phyloP scores from a whole-genome alignment of 2,329 filamentous ascomycete species.

The Apiospora hydei region DNA sequence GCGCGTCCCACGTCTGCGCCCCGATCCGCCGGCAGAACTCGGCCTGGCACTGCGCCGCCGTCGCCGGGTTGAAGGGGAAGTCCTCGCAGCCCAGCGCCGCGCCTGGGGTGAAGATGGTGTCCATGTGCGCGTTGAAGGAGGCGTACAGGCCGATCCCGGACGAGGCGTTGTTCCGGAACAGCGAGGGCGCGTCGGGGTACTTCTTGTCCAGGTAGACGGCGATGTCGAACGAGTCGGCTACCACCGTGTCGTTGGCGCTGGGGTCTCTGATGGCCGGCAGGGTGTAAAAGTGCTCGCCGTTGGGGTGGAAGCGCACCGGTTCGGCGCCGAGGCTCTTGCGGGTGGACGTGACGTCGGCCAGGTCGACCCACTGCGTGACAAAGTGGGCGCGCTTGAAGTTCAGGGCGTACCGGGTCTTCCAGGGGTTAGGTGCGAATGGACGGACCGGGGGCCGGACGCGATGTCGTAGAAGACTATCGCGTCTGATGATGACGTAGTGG shows the following conservation, averaged over 20 bases:
- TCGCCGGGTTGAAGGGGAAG: slow-evolving; percentile 60
- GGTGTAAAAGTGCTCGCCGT: slow-evolving; percentile 66
- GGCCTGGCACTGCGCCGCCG: slow-evolving; percentile 51
- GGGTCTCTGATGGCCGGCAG: slow-evolving; percentile 63
- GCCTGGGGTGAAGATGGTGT: slow-evolving; percentile 59
- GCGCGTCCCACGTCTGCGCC: slow-evolving; percentile 52
- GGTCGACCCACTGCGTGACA: slow-evolving; percentile 54
- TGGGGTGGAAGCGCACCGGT: slow-evolving; percentile 59
- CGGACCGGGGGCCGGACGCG: slow-evolving; percentile 42
- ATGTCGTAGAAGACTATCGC: slow-evolving; percentile 53
- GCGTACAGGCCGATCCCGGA: slow-evolving; percentile 48
- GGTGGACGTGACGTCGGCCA: slow-evolving; percentile 58
- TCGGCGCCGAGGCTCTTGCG: slow-evolving; percentile 55
- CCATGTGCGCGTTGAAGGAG: slow-evolving; percentile 61
- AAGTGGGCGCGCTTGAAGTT: slow-evolving; percentile 50
- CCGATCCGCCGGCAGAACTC: slow-evolving; percentile 58
- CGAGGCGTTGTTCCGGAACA: slow-evolving; percentile 39
- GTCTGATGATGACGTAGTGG: slow-evolving; percentile 27
- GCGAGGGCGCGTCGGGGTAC: slow-evolving; percentile 54
- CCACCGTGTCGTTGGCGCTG: slow-evolving; percentile 40
- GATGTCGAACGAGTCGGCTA: slow-evolving; percentile 73
- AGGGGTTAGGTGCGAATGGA: slow-evolving; percentile 42
- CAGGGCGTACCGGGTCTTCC: slow-evolving; percentile 46
- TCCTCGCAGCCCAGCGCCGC: slow-evolving; percentile 47
- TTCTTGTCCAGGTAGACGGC: slow-evolving; percentile 63